Evolutionary conservation across 1,284 basidiomycete species (phyloP).

Genomic region (Ceratobasidium sp.): DNA sequence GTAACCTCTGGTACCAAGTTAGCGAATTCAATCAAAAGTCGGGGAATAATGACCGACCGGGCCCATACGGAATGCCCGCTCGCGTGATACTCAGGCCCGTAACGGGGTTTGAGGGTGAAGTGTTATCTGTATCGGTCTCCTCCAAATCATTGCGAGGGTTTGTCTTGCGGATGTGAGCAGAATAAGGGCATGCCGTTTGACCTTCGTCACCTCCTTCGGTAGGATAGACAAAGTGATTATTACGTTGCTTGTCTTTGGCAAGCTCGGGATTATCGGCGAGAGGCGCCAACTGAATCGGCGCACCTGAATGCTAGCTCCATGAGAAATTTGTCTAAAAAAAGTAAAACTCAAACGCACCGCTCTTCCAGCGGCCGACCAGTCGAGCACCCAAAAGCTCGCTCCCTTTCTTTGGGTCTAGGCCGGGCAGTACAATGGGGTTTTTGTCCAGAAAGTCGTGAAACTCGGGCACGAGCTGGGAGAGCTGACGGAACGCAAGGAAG

Average conservation of each 20-base stretch:
- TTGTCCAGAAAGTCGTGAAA: constrained; percentile 40
- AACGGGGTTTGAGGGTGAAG: background rate
- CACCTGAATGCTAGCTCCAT: constrained; percentile 46
- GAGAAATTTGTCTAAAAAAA: constrained; percentile 2
- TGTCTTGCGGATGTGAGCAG: constrained; percentile 64
- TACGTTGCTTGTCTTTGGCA: constrained; percentile 52
- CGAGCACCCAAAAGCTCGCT: constrained; percentile 62
- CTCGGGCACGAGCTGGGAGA: constrained; percentile 45
- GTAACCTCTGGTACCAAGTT: constrained; percentile 48
- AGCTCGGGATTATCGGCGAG: constrained; percentile 54
- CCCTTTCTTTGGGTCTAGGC: constrained; percentile 52
- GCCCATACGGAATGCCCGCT: constrained; percentile 19
- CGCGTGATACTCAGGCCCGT: constrained; percentile 9
- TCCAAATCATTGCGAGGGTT: constrained; percentile 53
- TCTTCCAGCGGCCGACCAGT: constrained; percentile 66
- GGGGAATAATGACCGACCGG: background rate
- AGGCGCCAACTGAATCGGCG: constrained; percentile 57
- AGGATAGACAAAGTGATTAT: constrained; percentile 58
- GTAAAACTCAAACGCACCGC: constrained; percentile 55
- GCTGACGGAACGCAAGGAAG: constrained; percentile 63
- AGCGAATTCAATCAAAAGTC: background rate
- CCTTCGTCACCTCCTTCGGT: constrained; percentile 43
- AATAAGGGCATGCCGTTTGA: constrained; percentile 61
- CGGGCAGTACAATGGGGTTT: constrained; percentile 26
- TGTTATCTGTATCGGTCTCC: background rate